Base-by-base conservation (phyloP, 1,284 basidiomycete species). In the Vanrija humicola region DNA sequence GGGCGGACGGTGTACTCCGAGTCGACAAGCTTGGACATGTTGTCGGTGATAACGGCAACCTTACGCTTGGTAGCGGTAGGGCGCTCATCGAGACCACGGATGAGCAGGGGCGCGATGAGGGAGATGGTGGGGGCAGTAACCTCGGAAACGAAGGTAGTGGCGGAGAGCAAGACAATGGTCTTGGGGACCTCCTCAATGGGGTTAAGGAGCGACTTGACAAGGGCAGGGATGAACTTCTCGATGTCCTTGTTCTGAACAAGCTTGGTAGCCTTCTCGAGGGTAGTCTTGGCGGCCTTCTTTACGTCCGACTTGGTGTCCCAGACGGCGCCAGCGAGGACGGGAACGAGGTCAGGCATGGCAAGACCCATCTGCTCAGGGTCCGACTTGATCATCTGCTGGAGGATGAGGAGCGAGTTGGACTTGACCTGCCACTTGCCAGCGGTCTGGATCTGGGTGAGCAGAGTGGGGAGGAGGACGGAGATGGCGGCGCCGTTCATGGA, bases 261-360 rank as follows among this genome's bases (percentile, higher is more conserved):
- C 70, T 84, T 97, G 40, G 48, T 48, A 25, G 52, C 44, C 52
- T 55, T 55, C 45, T 49, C 50, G 25, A 59, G 52, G 18, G 52
- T 51, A 19, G 50, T 38, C 55, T 56, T 60, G 46, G 56, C 56
- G 21, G 54, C 53, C 54, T 62, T 98, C 87, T 98, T 97, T 78
- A 99, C 96, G 68, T 98, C 94, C 62, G 90, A 85, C 84, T 99
- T 99, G 81, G 96, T 98, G 81, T 98, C 96, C 94, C 94, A 98
- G 74, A 98, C 98, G 62, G 88, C 93, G 74, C 93, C 95, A 49
- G 93, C 79, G 75, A 98, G 90, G 73, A 96, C 82, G 62, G 96
- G 96, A 66, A 98, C 88, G 69, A 98, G 93, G 59, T 96, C 90
- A 63, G 95, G 94, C 83, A 94, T 97, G 74, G 90, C 86, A 72